A percentile compares a stretch with the other conserved stretches of the same genome.
phyloP scores from a whole-genome alignment of 345 rosid genomes.

The Mallotus nudiflorus region DNA sequence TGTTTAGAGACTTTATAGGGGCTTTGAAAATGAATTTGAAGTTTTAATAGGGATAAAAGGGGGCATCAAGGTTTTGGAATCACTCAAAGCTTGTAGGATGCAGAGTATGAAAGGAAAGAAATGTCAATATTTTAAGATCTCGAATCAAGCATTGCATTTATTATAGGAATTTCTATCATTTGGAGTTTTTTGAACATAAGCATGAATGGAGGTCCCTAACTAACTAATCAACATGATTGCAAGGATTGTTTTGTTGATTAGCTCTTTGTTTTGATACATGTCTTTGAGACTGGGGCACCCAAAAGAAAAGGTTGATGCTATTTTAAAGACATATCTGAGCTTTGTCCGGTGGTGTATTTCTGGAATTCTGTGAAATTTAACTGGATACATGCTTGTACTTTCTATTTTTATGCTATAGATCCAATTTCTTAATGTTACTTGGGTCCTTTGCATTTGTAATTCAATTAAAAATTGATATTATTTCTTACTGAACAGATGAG shows the following conservation, averaged over 20 bases:
- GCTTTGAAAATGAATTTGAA: background rate
- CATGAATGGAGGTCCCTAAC: background rate
- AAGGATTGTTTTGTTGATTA: background rate
- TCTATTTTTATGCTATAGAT: background rate
- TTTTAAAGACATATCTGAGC: constrained; percentile 4
- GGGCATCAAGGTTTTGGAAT: background rate
- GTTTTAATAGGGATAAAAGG: too few species aligned
- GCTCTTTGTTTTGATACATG: background rate
- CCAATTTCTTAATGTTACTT: background rate
- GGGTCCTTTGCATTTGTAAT: background rate
- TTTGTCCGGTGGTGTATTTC: background rate
- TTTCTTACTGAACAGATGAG: constrained; percentile 46
- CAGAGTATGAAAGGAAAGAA: background rate
- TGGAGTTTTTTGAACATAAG: background rate
- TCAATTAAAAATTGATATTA: background rate
- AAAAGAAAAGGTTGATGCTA: background rate
- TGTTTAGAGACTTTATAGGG: background rate
- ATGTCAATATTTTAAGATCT: too few species aligned
- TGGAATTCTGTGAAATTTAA: background rate
- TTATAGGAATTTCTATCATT: too few species aligned
- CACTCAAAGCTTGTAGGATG: background rate
- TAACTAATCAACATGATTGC: background rate
- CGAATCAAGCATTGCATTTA: too few species aligned
- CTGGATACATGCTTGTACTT: background rate
- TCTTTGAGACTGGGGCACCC: too few species aligned